Base-by-base conservation (phyloP, 495 filamentous ascomycete species). In the Astrothelium subdiscretum region DNA sequence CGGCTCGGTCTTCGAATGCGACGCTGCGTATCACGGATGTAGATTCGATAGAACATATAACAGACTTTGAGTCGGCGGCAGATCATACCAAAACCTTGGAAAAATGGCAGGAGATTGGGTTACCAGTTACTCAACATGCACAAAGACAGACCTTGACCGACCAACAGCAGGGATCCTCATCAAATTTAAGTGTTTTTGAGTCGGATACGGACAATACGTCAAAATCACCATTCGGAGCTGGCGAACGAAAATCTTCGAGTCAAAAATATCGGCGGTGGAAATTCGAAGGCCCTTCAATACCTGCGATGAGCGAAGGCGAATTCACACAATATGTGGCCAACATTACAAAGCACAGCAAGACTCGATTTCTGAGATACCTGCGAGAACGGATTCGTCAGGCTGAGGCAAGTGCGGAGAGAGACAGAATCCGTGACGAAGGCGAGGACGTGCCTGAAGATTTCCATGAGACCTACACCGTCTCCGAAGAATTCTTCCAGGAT, bases 11-110 rank as follows among this genome's bases (percentile, higher is more conserved):
- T 10, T 82, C 81, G 2, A 85, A 81, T 32, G 87, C 92, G 1
- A 78, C 86, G 24, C 79, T 96, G 40, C 80, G 87, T 38, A 76
- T 97, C 61, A 75, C 75, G 13, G 80, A 85, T 32, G 78, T 95
- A 60, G 94, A 99, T 77, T 92, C 90, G 6, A 83, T 84, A 63
- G 91, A 97, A 75, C 89, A 95, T 70, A 84, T 96, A 72, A 96
- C 91, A 61, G 91, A 95, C 63, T 99, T 90, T 76, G 81, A 85
- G 61, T 91, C 89, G 42, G 87, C 91, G 1, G 80, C 85, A 58
- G 90, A 96, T 69, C 90, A 95, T 71, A 83, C 85, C 27, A 75
- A 89, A 65, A 91, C 90, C 12, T 74, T 95, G 52, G 78, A 81
- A 71, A 97, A 97, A 76, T 97, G 87, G 79, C 88, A 91, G 67